Conservation (phyloP, 345 rosid genomes). For the Trapa bicornis region DNA sequence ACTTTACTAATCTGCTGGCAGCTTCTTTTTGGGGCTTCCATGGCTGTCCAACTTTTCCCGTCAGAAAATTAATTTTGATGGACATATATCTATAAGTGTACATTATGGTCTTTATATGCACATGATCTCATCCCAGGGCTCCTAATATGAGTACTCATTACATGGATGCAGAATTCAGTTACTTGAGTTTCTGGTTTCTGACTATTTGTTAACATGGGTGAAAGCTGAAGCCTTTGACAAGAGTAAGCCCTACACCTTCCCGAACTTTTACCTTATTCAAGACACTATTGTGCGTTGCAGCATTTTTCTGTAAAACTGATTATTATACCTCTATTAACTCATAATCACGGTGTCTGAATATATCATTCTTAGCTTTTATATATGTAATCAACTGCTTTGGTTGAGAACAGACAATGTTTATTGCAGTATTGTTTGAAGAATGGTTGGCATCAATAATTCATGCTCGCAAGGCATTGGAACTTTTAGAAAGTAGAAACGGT, state of each 20-base stretch:
- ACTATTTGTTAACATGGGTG: slow-evolving; percentile 54
- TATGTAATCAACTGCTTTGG: not conserved
- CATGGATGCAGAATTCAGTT: slow-evolving; percentile 60
- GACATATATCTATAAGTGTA: too few relatives aligned
- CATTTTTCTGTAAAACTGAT: not conserved
- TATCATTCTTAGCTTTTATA: not conserved
- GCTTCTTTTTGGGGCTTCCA: not conserved
- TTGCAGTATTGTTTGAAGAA: slow-evolving; percentile 60
- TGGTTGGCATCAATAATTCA: slow-evolving; percentile 58
- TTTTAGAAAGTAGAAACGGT: slow-evolving; percentile 63
- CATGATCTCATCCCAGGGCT: not conserved
- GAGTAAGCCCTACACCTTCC: slow-evolving; percentile 20
- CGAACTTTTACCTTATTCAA: not conserved
- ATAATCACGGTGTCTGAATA: not conserved
- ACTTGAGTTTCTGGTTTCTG: slow-evolving; percentile 59
- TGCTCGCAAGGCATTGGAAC: slow-evolving; percentile 49
- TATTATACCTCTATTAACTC: not conserved
- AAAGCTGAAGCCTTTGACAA: slow-evolving; percentile 34
- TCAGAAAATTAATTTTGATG: too few relatives aligned
- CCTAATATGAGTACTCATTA: slow-evolving; percentile 8
- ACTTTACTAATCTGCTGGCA: not conserved
- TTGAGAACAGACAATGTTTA: not conserved
- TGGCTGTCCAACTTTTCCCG: not conserved
- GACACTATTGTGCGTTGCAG: not conserved
- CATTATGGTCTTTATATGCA: not conserved